Evolutionary conservation across 1,139 yeast genomes (phyloP).

Genomic region (Blastobotrys malaysiensis): DNA sequence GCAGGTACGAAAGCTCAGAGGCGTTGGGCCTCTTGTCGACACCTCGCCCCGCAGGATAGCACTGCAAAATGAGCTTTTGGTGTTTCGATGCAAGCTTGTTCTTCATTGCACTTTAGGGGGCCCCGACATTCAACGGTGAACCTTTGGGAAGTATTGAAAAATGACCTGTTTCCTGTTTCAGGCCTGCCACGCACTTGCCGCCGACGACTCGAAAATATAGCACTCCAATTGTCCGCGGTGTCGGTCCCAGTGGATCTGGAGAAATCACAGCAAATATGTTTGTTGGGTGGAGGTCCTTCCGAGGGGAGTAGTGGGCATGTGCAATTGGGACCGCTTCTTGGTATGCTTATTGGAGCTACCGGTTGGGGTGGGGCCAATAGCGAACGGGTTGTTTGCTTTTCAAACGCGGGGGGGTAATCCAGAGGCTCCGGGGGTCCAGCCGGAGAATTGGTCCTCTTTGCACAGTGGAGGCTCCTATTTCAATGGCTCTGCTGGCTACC

Average conservation of each 20-base stretch:
- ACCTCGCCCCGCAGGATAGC: conserved; percentile 87
- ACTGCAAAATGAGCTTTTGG: conserved; percentile 71
- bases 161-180: background rate
- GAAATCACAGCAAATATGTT: background rate
- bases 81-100: conserved; percentile 50
- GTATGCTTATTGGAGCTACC: no score
- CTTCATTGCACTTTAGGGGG: conserved; percentile 2
- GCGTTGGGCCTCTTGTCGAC: conserved; percentile 86
- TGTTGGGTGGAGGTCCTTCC: background rate
- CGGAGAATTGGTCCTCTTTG: no score
- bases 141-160: background rate
- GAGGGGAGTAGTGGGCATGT: background rate
- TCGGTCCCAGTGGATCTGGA: background rate
- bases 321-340: background rate
- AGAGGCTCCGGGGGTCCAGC: no score
- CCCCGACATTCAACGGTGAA: background rate
- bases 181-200: background rate
- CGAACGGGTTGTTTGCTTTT: no score
- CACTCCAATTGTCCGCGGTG: background rate
- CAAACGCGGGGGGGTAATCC: no score
- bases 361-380: no score
- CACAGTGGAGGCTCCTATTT: background rate
- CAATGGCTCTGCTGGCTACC: no score
- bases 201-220: background rate
- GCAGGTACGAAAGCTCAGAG: conserved; percentile 79